Base-by-base conservation (phyloP, 345 rosid species). In the Eucalyptus regnans region DNA sequence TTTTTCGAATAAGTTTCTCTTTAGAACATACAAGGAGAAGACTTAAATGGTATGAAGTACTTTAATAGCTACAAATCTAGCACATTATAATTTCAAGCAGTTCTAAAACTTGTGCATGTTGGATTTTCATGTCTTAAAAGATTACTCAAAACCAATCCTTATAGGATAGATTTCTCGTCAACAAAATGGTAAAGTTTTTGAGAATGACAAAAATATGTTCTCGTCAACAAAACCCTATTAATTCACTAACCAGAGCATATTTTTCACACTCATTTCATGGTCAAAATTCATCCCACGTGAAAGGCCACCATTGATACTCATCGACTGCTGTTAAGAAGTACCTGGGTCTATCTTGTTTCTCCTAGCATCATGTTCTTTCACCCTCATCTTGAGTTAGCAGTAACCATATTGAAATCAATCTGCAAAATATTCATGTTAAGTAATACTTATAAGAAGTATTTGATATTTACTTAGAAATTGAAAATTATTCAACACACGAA, bases 31-130 rank as follows among this genome's bases (percentile, higher is more conserved):
- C 62, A 56, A 56, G 62, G 62, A 56, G 62, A 56, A 22, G 62
- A 10, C 27, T 9, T 56, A 56, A 27, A 62, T 6, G 31, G 16
- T 62, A 27, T 1, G 7, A 27, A 62, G 68, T 60, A 60, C 31
- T 27, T 25, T 25, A 60, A 12, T 52, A 52, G 58, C 58, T 52
- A 52, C 25, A 52, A 52, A 52, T 52, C 58, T 52, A 60, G 7
- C 31, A 27, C 14, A 7, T 12, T 27, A 25, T 60, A 60, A 0
- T 60, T 60, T 60, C 2, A 0, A 60, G 66, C 8, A 12, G 7
- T 60, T 60, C 1, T 60, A 25, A 27, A 12, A 60, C 31, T 60
- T 5, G 1, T 12, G 31, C 2, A 27, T 3, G 0, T 0, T 60
- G 12, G 66, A 60, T 27, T 60, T 25, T 60, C 8, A 27, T 6